Evolutionary conservation across 2,329 filamentous ascomycete species (phyloP).

Genomic region (Fusarium decemcellulare): DNA sequence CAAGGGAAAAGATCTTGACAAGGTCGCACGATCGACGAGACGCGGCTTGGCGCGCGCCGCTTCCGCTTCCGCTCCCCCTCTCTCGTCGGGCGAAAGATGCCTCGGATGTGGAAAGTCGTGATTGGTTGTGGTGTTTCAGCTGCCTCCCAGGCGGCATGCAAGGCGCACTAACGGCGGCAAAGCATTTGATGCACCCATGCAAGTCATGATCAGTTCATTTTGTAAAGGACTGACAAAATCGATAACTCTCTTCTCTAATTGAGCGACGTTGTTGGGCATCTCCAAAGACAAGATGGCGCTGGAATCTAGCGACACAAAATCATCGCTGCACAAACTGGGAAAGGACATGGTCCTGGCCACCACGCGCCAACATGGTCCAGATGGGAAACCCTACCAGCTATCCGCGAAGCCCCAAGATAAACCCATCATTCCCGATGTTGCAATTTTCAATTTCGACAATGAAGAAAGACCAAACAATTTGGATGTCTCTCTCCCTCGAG

Average conservation of each 20-base stretch:
- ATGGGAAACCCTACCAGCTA: slow-evolving; percentile 12
- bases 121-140: slow-evolving; percentile 14
- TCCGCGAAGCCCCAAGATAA: neutral
- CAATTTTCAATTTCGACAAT: slow-evolving; percentile 4
- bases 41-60: slow-evolving; percentile 5
- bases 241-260: too few relatives aligned
- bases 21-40: slow-evolving; percentile 16
- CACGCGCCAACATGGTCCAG: neutral
- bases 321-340: slow-evolving; percentile 18
- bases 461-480: fast-evolving
- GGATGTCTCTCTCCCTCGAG: slow-evolving; percentile 1
- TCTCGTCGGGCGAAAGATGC: slow-evolving; percentile 16
- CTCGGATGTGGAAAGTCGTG: neutral
- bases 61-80: neutral
- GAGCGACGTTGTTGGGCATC: neutral
- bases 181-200: neutral
- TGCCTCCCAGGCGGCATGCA: neutral
- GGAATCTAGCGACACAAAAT: slow-evolving; percentile 11
- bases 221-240: too few relatives aligned
- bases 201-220: too few relatives aligned
- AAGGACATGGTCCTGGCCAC: slow-evolving; percentile 16
- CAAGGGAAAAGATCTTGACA: neutral
- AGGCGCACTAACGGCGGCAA: neutral
- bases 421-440: slow-evolving; percentile 9
- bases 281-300: slow-evolving; percentile 13